Evolutionary conservation across 179 eudicot species (phyloP).

Genomic region (Vitellaria paradoxa): DNA sequence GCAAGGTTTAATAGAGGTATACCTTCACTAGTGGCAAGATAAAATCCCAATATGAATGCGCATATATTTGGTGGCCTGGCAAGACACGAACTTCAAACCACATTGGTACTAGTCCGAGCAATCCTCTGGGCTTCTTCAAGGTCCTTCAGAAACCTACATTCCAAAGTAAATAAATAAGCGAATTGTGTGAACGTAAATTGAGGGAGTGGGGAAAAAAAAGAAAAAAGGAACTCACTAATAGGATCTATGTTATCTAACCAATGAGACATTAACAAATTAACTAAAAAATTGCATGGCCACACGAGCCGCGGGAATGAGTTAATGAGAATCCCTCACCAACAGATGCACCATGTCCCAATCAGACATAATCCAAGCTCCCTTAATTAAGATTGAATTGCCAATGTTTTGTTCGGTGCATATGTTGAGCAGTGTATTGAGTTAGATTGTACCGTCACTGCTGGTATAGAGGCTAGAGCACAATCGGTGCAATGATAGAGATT

Average conservation of each 20-base stretch:
- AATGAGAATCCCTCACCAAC: neutral
- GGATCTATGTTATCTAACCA: neutral
- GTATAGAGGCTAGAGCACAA: neutral
- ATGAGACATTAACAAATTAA: neutral
- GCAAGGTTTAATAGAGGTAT: too few species aligned
- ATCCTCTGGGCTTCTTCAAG: slow-evolving; percentile 87
- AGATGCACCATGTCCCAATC: neutral
- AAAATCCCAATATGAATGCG: too few species aligned
- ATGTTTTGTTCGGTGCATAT: neutral
- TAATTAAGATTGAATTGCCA: neutral
- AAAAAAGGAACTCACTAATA: neutral
- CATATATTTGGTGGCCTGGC: too few species aligned
- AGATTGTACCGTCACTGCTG: neutral
- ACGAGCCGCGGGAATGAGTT: neutral
- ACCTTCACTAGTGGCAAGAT: too few species aligned
- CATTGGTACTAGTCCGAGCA: slow-evolving; percentile 48
- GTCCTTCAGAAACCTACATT: slow-evolving; percentile 73
- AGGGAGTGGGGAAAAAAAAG: neutral
- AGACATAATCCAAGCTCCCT: neutral
- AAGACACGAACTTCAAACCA: slow-evolving; percentile 32
- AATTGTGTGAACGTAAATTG: neutral
- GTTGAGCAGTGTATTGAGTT: neutral
- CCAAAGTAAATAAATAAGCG: neutral
- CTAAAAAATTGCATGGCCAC: neutral
- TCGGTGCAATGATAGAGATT: neutral